These are phyloP conservation scores for Globisporangium orthogonon DNA, from an alignment of 352 stramenopile genomes.

Conservation along the genomic window DNA sequence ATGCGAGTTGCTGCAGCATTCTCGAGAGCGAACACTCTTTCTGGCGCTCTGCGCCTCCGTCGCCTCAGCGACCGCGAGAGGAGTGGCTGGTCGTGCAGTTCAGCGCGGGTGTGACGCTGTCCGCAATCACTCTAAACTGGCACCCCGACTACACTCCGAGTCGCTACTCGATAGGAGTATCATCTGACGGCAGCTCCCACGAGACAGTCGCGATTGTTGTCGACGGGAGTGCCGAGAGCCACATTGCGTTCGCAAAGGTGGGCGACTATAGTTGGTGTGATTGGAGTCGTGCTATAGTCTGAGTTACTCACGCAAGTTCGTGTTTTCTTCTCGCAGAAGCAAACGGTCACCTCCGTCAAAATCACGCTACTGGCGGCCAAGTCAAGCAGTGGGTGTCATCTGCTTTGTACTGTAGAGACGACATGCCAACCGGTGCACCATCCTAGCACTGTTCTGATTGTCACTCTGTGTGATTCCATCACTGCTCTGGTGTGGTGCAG, in stretches of 20 bases:
- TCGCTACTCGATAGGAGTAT: slow-evolving; percentile 39
- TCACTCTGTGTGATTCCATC: not conserved
- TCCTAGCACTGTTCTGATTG: not conserved
- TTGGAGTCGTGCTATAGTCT: too few species aligned
- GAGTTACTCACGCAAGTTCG: too few species aligned
- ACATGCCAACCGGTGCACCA: slow-evolving; percentile 1
- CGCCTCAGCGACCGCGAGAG: slow-evolving; percentile 15
- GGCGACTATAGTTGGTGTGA: too few species aligned
- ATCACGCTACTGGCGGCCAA: slow-evolving; percentile 31
- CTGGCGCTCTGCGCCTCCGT: slow-evolving; percentile 34
- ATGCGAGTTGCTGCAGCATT: slow-evolving; percentile 16
- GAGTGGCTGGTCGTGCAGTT: slow-evolving; percentile 61
- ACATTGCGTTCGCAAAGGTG: slow-evolving; percentile 46
- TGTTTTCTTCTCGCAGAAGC: slow-evolving; percentile 1
- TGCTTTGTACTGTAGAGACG: not conserved
- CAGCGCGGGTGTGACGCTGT: slow-evolving; percentile 32
- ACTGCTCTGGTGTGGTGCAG: slow-evolving; percentile 13
- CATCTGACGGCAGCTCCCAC: slow-evolving; percentile 33
- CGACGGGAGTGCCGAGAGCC: slow-evolving; percentile 17
- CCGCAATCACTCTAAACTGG: slow-evolving; percentile 40
- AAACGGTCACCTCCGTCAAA: slow-evolving; percentile 41
- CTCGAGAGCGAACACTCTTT: slow-evolving; percentile 27
- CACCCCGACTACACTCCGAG: slow-evolving; percentile 28
- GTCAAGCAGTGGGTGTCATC: slow-evolving; percentile 15
- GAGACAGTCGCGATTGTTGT: slow-evolving; percentile 47